Percentiles rank a stretch among this genome's conserved stretches.
phyloP scores from a whole-genome alignment of 2,329 filamentous ascomycete species.

The Cordyceps cateniannulata region DNA sequence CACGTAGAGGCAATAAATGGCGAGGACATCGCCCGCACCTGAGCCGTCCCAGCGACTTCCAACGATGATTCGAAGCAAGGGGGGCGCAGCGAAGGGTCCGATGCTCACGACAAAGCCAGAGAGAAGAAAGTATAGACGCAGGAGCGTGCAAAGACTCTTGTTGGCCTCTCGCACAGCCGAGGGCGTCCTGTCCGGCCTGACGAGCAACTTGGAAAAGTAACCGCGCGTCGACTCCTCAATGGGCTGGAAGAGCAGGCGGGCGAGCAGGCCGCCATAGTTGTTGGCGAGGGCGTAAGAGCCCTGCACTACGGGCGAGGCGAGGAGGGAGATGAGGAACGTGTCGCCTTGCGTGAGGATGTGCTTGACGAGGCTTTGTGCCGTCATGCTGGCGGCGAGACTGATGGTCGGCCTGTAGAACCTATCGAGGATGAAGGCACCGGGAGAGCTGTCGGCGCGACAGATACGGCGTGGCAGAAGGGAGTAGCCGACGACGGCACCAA shows the following conservation, averaged over 20 bases:
- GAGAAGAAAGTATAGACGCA: constrained; percentile 69
- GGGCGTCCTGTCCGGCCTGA: constrained; percentile 22
- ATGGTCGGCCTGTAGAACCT: constrained; percentile 67
- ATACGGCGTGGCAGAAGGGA: constrained; percentile 54
- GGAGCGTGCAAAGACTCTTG: constrained; percentile 53
- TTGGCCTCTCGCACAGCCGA: constrained; percentile 34
- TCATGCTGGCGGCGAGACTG: constrained; percentile 71
- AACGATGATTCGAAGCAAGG: constrained; percentile 68
- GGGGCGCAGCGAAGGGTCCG: constrained; percentile 68
- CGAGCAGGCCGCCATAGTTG: constrained; percentile 87
- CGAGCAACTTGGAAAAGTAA: constrained; percentile 77
- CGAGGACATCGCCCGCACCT: constrained; percentile 67
- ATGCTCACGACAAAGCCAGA: constrained; percentile 62
- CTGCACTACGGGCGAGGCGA: constrained; percentile 74
- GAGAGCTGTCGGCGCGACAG: constrained; percentile 7
- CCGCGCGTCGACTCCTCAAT: constrained; percentile 90
- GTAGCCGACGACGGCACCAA: constrained; percentile 56
- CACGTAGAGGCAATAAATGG: constrained; percentile 85
- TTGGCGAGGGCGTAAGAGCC: constrained; percentile 89
- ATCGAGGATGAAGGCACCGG: constrained; percentile 41
- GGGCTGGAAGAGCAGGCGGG: constrained; percentile 86
- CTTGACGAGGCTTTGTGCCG: constrained; percentile 83
- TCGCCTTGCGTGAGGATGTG: constrained; percentile 93
- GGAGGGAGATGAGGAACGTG: constrained; percentile 73
- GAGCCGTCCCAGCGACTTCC: constrained; percentile 69